Conservation (phyloP, 139 green algal genomes). For the Micractinium conductrix region DNA sequence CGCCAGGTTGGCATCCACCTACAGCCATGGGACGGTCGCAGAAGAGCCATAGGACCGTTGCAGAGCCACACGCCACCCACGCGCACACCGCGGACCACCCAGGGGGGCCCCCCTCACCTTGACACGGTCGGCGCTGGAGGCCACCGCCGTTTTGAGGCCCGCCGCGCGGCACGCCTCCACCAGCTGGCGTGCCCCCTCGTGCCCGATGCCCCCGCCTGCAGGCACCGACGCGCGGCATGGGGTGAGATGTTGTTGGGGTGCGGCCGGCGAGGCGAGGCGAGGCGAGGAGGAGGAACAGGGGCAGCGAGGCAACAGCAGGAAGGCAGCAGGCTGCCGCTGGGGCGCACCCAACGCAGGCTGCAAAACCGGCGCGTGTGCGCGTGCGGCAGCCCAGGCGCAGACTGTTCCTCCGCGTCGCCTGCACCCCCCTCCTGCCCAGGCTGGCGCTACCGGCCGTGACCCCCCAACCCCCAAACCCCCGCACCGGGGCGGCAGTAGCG, state of each 20-base stretch:
- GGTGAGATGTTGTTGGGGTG: too few species aligned
- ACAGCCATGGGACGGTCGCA: background rate
- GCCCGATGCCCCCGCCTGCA: slow-evolving; percentile 51
- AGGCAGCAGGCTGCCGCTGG: too few species aligned
- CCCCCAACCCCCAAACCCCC: too few species aligned
- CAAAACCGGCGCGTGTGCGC: too few species aligned
- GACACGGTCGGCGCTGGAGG: slow-evolving; percentile 74
- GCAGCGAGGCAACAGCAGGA: background rate
- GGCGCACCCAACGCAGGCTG: too few species aligned
- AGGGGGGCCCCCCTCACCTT: slow-evolving; percentile 67
- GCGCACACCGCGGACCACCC: too few species aligned
- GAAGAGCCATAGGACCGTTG: too few species aligned
- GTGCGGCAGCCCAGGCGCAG: too few species aligned
- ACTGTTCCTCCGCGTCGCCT: too few species aligned
- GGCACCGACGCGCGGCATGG: background rate
- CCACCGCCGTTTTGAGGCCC: slow-evolving; percentile 70
- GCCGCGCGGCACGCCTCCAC: slow-evolving; percentile 61
- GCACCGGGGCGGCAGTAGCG: slow-evolving; percentile 19
- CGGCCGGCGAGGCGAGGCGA: background rate
- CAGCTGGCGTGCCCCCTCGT: slow-evolving; percentile 61
- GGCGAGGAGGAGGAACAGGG: background rate
- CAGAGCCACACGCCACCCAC: too few species aligned
- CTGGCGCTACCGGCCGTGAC: too few species aligned
- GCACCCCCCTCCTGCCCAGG: too few species aligned
- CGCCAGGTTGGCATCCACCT: slow-evolving; percentile 73